Percentiles rank a stretch among this genome's conserved stretches.
These are phyloP conservation scores for Dendrocalamus latiflorus DNA, from an alignment of 202 grass and related monocot species.

Conservation along the genomic window DNA sequence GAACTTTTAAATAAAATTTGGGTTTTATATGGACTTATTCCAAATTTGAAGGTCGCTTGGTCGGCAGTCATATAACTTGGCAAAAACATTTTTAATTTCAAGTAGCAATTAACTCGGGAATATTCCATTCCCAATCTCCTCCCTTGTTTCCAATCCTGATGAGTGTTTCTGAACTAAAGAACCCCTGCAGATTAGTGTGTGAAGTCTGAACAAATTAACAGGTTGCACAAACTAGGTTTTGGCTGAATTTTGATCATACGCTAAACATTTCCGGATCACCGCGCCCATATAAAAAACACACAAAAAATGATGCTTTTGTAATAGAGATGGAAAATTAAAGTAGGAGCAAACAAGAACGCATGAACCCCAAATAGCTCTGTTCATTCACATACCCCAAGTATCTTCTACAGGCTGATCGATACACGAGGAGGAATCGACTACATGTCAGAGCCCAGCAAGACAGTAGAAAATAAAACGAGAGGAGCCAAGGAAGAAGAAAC, in stretches of 20 bases:
- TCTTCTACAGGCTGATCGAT: conserved; percentile 9
- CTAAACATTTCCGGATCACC: neutral
- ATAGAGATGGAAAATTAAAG: neutral
- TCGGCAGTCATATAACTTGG: neutral
- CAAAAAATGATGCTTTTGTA: neutral
- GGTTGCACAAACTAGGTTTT: neutral
- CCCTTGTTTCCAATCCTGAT: neutral
- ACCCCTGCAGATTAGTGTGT: neutral
- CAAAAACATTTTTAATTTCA: neutral
- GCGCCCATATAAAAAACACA: neutral
- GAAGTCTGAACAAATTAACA: neutral
- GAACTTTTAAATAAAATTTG: too few species aligned
- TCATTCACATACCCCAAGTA: conserved; percentile 62
- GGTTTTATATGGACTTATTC: too few species aligned
- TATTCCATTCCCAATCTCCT: neutral
- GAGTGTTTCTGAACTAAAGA: neutral
- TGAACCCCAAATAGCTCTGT: conserved; percentile 28
- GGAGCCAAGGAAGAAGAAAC: neutral
- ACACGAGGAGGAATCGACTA: conserved; percentile 57
- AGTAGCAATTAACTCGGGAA: neutral
- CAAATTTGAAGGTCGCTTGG: neutral
- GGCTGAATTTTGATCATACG: neutral
- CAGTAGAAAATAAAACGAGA: neutral
- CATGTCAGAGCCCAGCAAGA: conserved; percentile 28
- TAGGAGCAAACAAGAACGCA: neutral